Evolutionary conservation across 495 filamentous ascomycete species (phyloP), one percentile per base, ranked within the genome.

Genomic region (Talaromyces wortmannii): DNA sequence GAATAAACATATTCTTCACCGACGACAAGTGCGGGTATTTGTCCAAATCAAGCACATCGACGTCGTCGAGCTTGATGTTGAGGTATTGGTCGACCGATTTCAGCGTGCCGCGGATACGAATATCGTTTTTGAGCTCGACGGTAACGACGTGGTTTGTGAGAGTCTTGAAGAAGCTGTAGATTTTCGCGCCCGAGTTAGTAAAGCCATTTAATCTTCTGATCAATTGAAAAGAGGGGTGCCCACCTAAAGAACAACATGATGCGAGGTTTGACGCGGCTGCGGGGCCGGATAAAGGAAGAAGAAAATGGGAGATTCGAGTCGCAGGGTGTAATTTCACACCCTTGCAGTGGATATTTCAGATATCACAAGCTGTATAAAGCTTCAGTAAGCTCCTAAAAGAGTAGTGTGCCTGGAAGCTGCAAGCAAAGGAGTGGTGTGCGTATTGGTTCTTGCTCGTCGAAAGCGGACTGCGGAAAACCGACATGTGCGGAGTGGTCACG

Each of bases 91-190:
- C 94, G 59, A 98, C 94, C 59, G 87, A 92, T 77, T 97, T 97
- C 58, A 98, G 82, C 17, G 84, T 92, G 56, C 94, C 94, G 56
- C 88, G 87, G 68, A 98, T 95, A 62, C 89, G 88, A 59, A 98
- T 92, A 73, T 98, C 94, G 71, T 98, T 98, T 76, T 98, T 98
- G 71, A 98, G 89, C 75, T 97, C 94, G 70, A 98, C 90, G 42
- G 91, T 97, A 52, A 90, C 83, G 76, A 92, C 86, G 67, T 96
- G 90, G 79, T 97, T 94, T 67, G 96, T 94, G 62, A 97, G 89
- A 54, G 94, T 97, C 73, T 97, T 97, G 85, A 98, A 98, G 82
- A 97, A 98, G 75, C 95, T 97, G 61, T 18, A 33, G 36, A 49
- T 43, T 31, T 50, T 1, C 11, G 3, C 40, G 32, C 46, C 2